phyloP scores from a whole-genome alignment of 352 stramenopile genomes.

The Phytophthora megakarya region DNA sequence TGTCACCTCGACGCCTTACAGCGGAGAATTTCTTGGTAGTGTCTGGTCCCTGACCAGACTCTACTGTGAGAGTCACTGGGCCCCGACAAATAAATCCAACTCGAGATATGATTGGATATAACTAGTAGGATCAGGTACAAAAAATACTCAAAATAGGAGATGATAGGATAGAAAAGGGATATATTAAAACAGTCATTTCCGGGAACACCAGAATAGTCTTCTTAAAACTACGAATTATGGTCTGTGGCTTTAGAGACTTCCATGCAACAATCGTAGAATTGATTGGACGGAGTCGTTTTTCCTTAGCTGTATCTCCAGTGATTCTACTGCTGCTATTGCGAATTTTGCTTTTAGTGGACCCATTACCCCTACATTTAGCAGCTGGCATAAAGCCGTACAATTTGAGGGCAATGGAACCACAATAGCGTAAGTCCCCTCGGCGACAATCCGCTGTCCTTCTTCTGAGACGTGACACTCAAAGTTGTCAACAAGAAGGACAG shows the following conservation, averaged over 20 bases:
- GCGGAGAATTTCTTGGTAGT: too few species aligned
- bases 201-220: constrained; percentile 1
- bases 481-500: constrained; percentile 28
- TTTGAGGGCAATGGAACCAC: constrained; percentile 18
- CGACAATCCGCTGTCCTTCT: constrained; percentile 5
- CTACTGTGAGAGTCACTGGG: too few species aligned
- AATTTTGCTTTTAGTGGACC: constrained; percentile 9
- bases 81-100: too few species aligned
- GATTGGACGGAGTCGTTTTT: neutral
- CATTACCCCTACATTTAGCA: constrained; percentile 25
- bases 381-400: constrained; percentile 20
- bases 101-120: too few species aligned
- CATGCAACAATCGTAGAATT: neutral
- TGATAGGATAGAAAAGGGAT: too few species aligned
- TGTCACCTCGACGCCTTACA: too few species aligned
- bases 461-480: constrained; percentile 27
- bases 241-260: too few species aligned
- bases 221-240: constrained; percentile 8
- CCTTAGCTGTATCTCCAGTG: neutral
- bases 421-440: constrained; percentile 2
- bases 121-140: too few species aligned
- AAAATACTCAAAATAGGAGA: too few species aligned
- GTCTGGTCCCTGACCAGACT: too few species aligned
- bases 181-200: too few species aligned
- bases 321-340: too few species aligned